Evolutionary conservation across 495 filamentous ascomycete genomes (phyloP).

Genomic region (Aspergillus kassunensis): DNA sequence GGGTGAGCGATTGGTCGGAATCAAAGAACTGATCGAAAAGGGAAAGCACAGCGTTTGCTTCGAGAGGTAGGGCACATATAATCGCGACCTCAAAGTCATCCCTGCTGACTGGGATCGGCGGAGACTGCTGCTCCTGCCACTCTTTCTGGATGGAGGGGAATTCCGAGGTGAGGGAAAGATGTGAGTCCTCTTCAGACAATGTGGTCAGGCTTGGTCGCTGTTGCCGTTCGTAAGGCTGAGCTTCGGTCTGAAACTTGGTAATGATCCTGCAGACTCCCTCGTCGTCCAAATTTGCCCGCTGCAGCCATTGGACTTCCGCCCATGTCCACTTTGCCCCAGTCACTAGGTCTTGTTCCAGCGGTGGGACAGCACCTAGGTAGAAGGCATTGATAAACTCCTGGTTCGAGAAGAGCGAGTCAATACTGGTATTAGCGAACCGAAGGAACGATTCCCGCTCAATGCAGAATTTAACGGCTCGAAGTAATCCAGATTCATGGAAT

Average conservation of each 20-base stretch:
- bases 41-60: conserved; percentile 24
- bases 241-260: not conserved
- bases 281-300: not conserved
- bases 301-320: conserved; percentile 6
- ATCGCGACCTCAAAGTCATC: conserved; percentile 26
- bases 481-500: conserved; percentile 12
- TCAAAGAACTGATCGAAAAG: conserved; percentile 20
- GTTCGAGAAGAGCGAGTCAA: not conserved
- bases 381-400: conserved; percentile 14
- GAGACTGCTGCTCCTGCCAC: not conserved
- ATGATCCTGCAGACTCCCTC: not conserved
- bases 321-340: conserved; percentile 16
- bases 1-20: not conserved
- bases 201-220: no score
- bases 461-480: conserved; percentile 5
- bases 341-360: conserved; percentile 16
- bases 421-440: not conserved
- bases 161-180: no score
- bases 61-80: conserved; percentile 25
- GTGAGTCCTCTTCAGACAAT: no score
- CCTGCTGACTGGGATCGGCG: not conserved
- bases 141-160: no score
- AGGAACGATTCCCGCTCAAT: not conserved
- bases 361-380: conserved; percentile 9
- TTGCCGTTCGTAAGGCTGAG: no score